Conservation (phyloP, 306 rosid species). For the Argentina anserina region DNA sequence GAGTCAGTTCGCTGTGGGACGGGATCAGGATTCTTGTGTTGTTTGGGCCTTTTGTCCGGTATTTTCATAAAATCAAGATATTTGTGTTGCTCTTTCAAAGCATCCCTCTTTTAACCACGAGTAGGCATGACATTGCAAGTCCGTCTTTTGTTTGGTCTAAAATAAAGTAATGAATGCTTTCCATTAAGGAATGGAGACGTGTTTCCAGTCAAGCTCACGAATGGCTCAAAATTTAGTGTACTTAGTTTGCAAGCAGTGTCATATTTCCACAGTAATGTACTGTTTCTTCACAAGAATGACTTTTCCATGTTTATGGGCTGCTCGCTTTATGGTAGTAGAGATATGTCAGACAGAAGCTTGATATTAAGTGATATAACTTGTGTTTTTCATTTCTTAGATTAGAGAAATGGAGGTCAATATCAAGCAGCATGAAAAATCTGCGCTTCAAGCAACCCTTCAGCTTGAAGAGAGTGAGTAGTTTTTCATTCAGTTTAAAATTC, state of each 20-base stretch:
- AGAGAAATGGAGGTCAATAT: slow-evolving; percentile 65
- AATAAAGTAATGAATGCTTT: neutral
- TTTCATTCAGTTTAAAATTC: slow-evolving; percentile 9
- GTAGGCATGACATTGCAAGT: neutral
- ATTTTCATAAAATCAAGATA: neutral
- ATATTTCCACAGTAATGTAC: neutral
- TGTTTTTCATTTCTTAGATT: slow-evolving; percentile 50
- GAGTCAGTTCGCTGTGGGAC: neutral
- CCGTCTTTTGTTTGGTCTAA: neutral
- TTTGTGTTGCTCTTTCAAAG: neutral
- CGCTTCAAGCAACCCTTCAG: slow-evolving; percentile 59
- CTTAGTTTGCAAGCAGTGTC: neutral
- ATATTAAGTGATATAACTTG: slow-evolving; percentile 5
- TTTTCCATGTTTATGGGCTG: neutral
- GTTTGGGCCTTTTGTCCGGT: neutral
- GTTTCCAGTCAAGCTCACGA: too few relatives aligned
- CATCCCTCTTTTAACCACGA: neutral
- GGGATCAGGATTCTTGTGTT: neutral
- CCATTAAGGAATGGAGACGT: neutral
- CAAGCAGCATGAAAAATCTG: slow-evolving; percentile 70
- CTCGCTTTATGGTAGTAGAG: too few relatives aligned
- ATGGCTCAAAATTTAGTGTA: neutral
- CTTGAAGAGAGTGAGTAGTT: slow-evolving; percentile 55
- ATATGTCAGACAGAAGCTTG: neutral
- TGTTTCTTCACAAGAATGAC: neutral